Evolutionary conservation across 495 filamentous ascomycete genomes (phyloP).

Genomic region (Neurospora sp.): DNA sequence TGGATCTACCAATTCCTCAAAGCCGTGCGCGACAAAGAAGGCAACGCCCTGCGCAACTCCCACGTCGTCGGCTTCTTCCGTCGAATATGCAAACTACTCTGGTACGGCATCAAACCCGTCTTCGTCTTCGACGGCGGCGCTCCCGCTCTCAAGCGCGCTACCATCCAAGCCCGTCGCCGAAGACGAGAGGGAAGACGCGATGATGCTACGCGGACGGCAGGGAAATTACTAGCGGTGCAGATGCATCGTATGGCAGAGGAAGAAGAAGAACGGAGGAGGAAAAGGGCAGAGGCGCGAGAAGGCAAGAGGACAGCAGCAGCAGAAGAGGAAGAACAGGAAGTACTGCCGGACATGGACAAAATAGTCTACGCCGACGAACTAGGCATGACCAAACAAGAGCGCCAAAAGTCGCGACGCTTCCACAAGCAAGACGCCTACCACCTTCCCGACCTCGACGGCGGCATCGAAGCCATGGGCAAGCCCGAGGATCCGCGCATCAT

Average conservation of each 20-base stretch:
- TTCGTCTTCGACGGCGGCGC: slow-evolving; percentile 98
- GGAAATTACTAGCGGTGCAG: slow-evolving; percentile 81
- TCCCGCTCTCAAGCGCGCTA: slow-evolving; percentile 82
- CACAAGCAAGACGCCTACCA: slow-evolving; percentile 90
- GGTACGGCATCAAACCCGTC: slow-evolving; percentile 91
- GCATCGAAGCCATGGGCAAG: slow-evolving; percentile 73
- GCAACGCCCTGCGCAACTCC: slow-evolving; percentile 88
- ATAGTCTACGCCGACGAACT: slow-evolving; percentile 84
- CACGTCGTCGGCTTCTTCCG: slow-evolving; percentile 97
- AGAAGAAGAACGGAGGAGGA: slow-evolving; percentile 56
- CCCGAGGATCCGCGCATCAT: slow-evolving; percentile 91
- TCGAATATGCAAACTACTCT: slow-evolving; percentile 91
- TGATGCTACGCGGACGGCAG: slow-evolving; percentile 85
- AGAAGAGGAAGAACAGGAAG: slow-evolving; percentile 48
- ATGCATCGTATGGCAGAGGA: slow-evolving; percentile 84
- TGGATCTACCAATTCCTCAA: slow-evolving; percentile 99
- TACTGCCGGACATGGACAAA: slow-evolving; percentile 49
- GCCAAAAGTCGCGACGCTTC: slow-evolving; percentile 65
- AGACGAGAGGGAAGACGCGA: slow-evolving; percentile 82
- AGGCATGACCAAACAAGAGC: slow-evolving; percentile 69
- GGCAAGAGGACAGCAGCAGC: background rate
- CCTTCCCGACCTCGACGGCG: slow-evolving; percentile 69
- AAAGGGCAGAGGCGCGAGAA: slow-evolving; percentile 22
- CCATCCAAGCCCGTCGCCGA: slow-evolving; percentile 66
- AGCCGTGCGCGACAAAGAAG: slow-evolving; percentile 95